phyloP scores from a whole-genome alignment of 1,284 basidiomycete species.

The Uromyces viciae-fabae region DNA sequence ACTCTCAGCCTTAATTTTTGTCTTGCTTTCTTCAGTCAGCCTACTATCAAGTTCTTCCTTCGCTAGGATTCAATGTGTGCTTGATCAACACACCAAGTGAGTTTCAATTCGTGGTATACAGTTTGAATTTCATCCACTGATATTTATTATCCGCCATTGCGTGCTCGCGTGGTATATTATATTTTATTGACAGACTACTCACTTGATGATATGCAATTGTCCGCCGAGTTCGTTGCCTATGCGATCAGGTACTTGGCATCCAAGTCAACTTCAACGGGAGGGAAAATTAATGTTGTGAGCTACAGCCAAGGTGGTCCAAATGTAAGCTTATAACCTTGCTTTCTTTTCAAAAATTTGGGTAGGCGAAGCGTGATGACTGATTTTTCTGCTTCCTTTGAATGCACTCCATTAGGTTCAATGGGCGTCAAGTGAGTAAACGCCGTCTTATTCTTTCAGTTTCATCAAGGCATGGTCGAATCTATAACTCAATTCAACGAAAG shows the following conservation, averaged over 20 bases:
- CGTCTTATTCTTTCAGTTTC: neutral
- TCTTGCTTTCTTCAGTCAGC: neutral
- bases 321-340: constrained; percentile 48
- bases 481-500: neutral
- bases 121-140: neutral
- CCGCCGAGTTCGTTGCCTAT: constrained; percentile 54
- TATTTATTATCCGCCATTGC: neutral
- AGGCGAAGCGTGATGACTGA: neutral
- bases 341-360: too few species aligned
- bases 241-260: constrained; percentile 50
- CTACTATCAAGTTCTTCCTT: constrained; percentile 28
- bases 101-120: neutral
- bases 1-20: neutral
- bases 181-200: constrained; percentile 35
- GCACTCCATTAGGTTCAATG: constrained; percentile 17
- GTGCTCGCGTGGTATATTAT: neutral
- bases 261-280: constrained; percentile 47
- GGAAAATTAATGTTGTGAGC: constrained; percentile 53
- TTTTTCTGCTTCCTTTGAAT: neutral
- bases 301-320: constrained; percentile 53
- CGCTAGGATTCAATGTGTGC: constrained; percentile 53
- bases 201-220: constrained; percentile 52
- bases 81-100: constrained; percentile 52
- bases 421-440: constrained; percentile 29
- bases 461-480: neutral